Base-by-base conservation (phyloP, 208 protist genomes). In the Naegleria fowleri region DNA sequence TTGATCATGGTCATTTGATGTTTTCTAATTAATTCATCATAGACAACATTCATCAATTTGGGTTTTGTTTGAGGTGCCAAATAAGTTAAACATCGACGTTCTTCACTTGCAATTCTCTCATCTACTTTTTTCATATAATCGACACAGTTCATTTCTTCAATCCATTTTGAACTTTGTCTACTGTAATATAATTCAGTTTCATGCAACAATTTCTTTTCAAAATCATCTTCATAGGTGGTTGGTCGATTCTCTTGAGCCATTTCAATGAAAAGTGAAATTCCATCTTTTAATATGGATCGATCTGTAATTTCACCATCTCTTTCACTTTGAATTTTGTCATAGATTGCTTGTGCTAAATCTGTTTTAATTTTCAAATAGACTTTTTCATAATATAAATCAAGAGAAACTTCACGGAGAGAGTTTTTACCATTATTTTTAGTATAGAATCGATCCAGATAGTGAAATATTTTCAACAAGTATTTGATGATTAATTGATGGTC, bases 1-100 rank as follows among this genome's bases (percentile, higher is more conserved):
- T 94, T 86, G 39, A 95, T 90, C 13, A 96, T 92, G 13, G 92
- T 94, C 40, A 90, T 92, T 93, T 95, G 94, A 92, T 96, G 94
- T 51, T 83, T 90, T 5, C 92, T 91, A 90, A 96, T 95, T 3
- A 96, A 88, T 91, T 96, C 93, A 36, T 90, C 83, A 88, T 96
- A 94, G 16, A 94, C 92, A 58, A 94, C 92, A 29, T 94, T 88
- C n/a, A 91, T 90, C 33, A 96, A 83, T 88, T 93, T 93, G 4
- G 86, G 19, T 87, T 95, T 92, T 15, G 94, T 93, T 38, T 85
- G 55, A 16, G 33, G 22, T 85, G 95, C 92, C 16, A 96, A 88
- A 90, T 95, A 96, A 58, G 93, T 90, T 15, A 58, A 40, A 11
- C 95, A 94, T 86, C 94, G 92, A 36, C 94, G 93, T n/a, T 93